Evolutionary conservation across 2,329 filamentous ascomycete genomes (phyloP), one percentile per base, ranked within the genome.

Genomic region (Sporothrix brunneoviolacea): DNA sequence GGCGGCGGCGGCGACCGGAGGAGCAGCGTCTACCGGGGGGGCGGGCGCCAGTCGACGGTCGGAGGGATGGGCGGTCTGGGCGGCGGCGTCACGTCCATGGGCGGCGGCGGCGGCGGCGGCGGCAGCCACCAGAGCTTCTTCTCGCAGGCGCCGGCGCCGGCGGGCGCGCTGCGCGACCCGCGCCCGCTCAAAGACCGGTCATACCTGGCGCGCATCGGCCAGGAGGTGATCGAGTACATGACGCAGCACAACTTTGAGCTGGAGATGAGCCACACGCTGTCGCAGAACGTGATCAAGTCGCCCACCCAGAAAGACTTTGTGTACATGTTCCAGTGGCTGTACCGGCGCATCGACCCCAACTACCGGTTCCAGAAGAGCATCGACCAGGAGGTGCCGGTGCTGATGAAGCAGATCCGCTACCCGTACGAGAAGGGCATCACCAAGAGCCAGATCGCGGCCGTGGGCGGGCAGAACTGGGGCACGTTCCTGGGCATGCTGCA

Each of bases 281-380:
- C 88, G 1, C 85, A 87, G 56, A 96, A 96, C 61, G 87, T 89
- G 7, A 83, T 95, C 64, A 91, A 88, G 61, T 95, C 88, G 38
- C 94, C 93, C 0, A 98, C 91, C 1, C 91, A 97, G 60, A 98
- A 98, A 64, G 93, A 98, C 65, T 98, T 98, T 71, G 93, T 94
- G 62, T 86, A 81, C 68, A 95, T 98, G 77, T 98, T 98, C 63
- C 90, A 97, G 62, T 98, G 91, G 88, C 75, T 98, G 4, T 98
- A 98, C 67, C 88, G 90, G 62, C 86, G 90, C 51, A 94, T 98
- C 63, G 93, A 98, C 64, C 93, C 93, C 0, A 87, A 84, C 60
- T 94, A 97, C 66, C 83, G 84, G 32, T 97, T 98, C 62, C 84
- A 91, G 61, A 96, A 96, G 67, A 88, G 85, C 45, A 95, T 97